Evolutionary conservation across 345 rosid species (phyloP).

Genomic region (Euphorbia peplus): DNA sequence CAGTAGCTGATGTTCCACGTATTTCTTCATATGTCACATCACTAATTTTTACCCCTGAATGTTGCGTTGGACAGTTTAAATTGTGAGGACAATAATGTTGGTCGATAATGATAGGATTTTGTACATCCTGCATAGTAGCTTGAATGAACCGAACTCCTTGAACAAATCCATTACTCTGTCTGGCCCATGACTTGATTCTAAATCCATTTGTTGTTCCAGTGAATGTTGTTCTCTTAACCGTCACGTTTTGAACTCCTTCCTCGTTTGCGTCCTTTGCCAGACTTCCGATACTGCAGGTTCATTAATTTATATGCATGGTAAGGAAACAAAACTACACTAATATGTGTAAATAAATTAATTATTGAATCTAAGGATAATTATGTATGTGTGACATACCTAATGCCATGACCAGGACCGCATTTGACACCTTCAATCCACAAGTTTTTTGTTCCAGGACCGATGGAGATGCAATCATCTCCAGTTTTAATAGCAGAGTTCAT

Average conservation of each 20-base stretch:
- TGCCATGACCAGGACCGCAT: constrained; percentile 14
- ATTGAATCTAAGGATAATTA: too few relatives aligned
- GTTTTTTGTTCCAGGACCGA: constrained; percentile 12
- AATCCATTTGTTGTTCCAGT: background rate
- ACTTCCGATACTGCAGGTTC: constrained; percentile 10
- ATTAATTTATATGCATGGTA: background rate
- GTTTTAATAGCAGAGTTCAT: background rate
- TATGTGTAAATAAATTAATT: background rate
- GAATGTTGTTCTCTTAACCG: background rate
- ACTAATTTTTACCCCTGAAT: constrained; percentile 6
- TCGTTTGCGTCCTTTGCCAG: background rate
- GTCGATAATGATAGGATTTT: constrained; percentile 1
- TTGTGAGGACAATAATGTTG: constrained; percentile 18
- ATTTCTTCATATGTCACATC: constrained; percentile 9
- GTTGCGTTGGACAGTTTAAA: constrained; percentile 2
- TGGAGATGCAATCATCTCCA: constrained; percentile 2
- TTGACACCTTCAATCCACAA: constrained; percentile 10
- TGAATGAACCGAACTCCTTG: constrained; percentile 6
- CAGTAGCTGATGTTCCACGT: constrained; percentile 34
- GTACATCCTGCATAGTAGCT: constrained; percentile 13
- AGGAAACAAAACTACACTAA: too few relatives aligned
- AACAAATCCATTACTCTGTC: constrained; percentile 7
- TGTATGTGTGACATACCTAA: constrained; percentile 4
- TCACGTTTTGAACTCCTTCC: constrained; percentile 11
- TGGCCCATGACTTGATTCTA: constrained; percentile 16